Conservation (phyloP, 306 rosid genomes). For the Cicer bijugum region DNA sequence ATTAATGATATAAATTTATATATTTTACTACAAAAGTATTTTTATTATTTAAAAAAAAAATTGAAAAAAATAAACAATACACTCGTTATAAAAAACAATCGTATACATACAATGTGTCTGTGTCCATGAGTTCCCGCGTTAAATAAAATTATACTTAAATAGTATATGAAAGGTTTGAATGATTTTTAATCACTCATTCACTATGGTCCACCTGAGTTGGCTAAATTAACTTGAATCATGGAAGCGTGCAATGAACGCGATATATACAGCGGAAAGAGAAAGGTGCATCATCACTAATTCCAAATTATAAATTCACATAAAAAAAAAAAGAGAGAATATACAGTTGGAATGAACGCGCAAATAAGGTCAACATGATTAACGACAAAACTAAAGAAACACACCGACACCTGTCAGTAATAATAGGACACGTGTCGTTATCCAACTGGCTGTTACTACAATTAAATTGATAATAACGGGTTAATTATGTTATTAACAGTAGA, state of each 20-base stretch:
- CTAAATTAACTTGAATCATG: neutral
- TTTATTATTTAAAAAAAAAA: no score
- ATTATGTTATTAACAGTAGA: constrained; percentile 29
- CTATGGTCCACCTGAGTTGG: no score
- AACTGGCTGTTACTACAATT: neutral
- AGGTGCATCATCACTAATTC: neutral
- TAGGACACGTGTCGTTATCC: neutral
- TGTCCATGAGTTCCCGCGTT: no score
- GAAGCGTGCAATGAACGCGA: neutral
- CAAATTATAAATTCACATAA: neutral
- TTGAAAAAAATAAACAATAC: no score
- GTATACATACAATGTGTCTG: no score
- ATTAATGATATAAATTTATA: no score
- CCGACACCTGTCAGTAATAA: neutral
- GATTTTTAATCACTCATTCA: no score
- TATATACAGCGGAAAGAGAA: neutral
- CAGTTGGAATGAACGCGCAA: constrained; percentile 7
- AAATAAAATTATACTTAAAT: no score
- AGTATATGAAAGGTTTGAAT: no score
- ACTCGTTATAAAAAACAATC: no score
- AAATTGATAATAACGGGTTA: constrained; percentile 43
- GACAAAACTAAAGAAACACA: neutral
- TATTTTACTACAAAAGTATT: no score
- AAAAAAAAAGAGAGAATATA: neutral
- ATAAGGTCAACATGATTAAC: constrained; percentile 9